A percentile compares a stretch with the other conserved stretches of the same genome.
Conservation (phyloP, 2,329 filamentous ascomycete species). For the Amesomyces nigricolor region DNA sequence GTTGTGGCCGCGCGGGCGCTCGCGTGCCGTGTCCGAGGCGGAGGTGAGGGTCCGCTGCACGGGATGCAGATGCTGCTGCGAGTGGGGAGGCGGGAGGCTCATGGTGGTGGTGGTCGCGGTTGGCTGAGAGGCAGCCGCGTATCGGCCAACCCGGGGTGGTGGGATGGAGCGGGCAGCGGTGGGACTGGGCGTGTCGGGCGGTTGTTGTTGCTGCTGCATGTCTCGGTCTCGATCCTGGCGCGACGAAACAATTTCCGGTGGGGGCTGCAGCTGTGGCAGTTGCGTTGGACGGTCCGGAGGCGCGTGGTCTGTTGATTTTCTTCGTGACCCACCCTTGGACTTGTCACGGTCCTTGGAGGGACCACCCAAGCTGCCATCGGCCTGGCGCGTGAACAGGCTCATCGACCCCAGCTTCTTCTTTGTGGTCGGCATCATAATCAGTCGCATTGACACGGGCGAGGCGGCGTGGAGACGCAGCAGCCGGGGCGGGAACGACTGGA, state of each 20-base stretch:
- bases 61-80: constrained; percentile 22
- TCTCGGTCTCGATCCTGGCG: constrained; percentile 31
- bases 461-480: not conserved
- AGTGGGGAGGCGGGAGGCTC: constrained; percentile 19
- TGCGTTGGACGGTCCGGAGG: constrained; percentile 9
- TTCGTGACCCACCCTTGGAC: not conserved
- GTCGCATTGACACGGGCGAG: constrained; percentile 19
- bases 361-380: constrained; percentile 17
- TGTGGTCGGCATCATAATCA: constrained; percentile 30
- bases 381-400: constrained; percentile 23
- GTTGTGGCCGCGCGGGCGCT: constrained; percentile 24
- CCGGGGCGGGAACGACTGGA: constrained; percentile 15
- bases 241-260: constrained; percentile 29
- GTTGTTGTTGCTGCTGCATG: constrained; percentile 21
- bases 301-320: constrained; percentile 11
- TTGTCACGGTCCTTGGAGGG: not conserved
- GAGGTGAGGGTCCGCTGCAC: constrained; percentile 27
- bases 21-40: constrained; percentile 25
- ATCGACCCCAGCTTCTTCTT: constrained; percentile 34
- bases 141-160: constrained; percentile 32
- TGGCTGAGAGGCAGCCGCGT: constrained; percentile 27
- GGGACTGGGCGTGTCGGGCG: constrained; percentile 52
- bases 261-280: constrained; percentile 25
- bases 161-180: constrained; percentile 40
- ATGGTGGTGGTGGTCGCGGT: constrained; percentile 14